Evolutionary conservation across 164 flowering plant genomes (phyloP), one percentile per base, ranked within the genome.

Genomic region (Echeveria elegans): DNA sequence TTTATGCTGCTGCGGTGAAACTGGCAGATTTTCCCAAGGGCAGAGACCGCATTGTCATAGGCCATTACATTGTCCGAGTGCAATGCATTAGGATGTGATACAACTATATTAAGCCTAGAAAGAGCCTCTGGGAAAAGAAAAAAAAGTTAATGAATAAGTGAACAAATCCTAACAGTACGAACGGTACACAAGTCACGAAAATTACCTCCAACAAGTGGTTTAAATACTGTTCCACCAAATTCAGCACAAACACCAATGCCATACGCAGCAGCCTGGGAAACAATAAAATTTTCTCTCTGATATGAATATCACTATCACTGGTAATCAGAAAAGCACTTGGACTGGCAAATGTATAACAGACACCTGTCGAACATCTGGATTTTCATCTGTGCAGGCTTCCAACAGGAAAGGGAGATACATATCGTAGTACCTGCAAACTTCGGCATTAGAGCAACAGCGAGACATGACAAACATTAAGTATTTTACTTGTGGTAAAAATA

Each of bases 171-270:
- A 34, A 24, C 4, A 43, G 30, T 43, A 36, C n/a, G 14, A 40
- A 47, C 37, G 6, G 14, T 6, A 34, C 26, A 67, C 10, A 6
- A 18, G 29, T 16, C 53, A 21, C 58, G 24, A 48, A 41, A 56
- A 34, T 59, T 75, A 94, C 99, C 99, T 78, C 97, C 97, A 69
- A 88, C 92, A 66, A 92, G 86, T 43, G 97, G 91, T 69, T 82
- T 87, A 67, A 95, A 87, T 2, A 72, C 92, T 68, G 96, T 72
- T 64, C 94, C 94, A 68, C 99, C 99, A 80, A 76, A 89, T 68
- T 91, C 99, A 26, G 99, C 96, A 77, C 99, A 94, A 60, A 94
- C 96, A 43, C 99, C 99, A 72, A 95, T 81, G 19, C 99, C 99
- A 84, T 95, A 95, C 2, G 88, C 97, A 71, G 99, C 99, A 60